Base-by-base conservation (phyloP, 768 basidiomycete species). In the Termitomyces sp. region DNA sequence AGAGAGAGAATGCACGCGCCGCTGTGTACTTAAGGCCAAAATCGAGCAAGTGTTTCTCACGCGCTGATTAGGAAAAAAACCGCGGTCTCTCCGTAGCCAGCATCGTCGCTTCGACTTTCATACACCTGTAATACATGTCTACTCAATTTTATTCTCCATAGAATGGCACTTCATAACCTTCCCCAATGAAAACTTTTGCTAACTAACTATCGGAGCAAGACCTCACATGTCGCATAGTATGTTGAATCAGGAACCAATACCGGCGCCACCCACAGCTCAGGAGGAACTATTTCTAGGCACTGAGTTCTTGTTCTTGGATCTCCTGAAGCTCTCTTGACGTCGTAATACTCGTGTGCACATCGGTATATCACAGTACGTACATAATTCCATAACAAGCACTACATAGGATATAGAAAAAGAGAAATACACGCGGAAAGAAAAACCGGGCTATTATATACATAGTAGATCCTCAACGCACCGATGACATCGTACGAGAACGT, bases 401-500 rank as follows among this genome's bases (percentile, higher is more conserved):
- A n/a, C 14, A 47, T 12, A 40, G 57, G 63, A 53, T 61, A 59
- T 64, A 40, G 11, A 50, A 4, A 53, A 56, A 57, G 37, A 53
- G 31, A 34, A 37, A 45, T 43, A 55, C 31, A 60, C 31, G 2
- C 17, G 45, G 49, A 53, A 59, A 57, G 45, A 31, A 51, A 56
- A 20, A 47, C 17, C 32, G 37, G 47, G 38, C 49, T 20, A 40
- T 45, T 4, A 47, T 55, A 61, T 52, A 40, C 29, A 54, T 36
- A 29, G 56, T 56, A 58, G 14, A 56, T 56, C 6, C 14, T 45
- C 61, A 56, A 45, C 46, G 62, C 38, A 52, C 60, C 57, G 31
- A 56, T 10, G 68, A 69, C 29, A 52, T 38, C 9, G 67, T 67
- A 45, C 60, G 60, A 42, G 60, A 45, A 47, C 72, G 70, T 62